Base-by-base conservation (phyloP, 768 basidiomycete species). In the Calocybe indica region DNA sequence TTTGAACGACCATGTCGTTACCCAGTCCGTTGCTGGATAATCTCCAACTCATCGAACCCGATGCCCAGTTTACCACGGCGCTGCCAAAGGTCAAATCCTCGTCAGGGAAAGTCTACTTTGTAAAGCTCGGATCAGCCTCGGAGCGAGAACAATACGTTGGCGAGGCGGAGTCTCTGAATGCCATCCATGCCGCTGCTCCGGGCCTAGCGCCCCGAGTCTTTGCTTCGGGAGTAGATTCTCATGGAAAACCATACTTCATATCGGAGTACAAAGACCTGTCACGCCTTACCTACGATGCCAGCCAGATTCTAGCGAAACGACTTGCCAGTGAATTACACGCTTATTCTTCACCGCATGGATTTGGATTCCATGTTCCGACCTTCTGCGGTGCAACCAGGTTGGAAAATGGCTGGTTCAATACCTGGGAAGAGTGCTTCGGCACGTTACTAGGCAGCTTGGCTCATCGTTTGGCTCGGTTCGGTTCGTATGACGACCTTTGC, bases 341-440 rank as follows among this genome's bases (percentile, higher is more conserved):
- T 5, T 69, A 75, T 56, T 66, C 75, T 53, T 81, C 80, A 48
- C 52, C 64, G 5, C 62, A 73, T 2, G 80, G 79, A 0, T 88
- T 80, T 59, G 88, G 88, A 3, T 90, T 89, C 58, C 65, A 67
- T 5, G 73, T 86, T 12, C 85, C 88, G 1, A 90, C 88, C 5
- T 89, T 79, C 57, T 91, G 88, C 52, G 88, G 88, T 5, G 71
- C 71, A 4, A 90, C 88, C 1, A 74, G 78, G 40, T 70, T 85
- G 48, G 69, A 73, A 37, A 88, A 88, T 53, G 87, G 86, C 5
- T 87, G 85, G 84, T 82, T 74, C 56, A 65, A 76, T 13, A 79
- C 70, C 1, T 91, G 88, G 88, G 79, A 82, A 43, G 67, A 74
- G 48, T 88, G 86, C 54, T 90, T 74, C 58, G 70, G 70, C 57